Evolutionary conservation across 495 filamentous ascomycete species (phyloP).

Genomic region (Lophium mytilinum): DNA sequence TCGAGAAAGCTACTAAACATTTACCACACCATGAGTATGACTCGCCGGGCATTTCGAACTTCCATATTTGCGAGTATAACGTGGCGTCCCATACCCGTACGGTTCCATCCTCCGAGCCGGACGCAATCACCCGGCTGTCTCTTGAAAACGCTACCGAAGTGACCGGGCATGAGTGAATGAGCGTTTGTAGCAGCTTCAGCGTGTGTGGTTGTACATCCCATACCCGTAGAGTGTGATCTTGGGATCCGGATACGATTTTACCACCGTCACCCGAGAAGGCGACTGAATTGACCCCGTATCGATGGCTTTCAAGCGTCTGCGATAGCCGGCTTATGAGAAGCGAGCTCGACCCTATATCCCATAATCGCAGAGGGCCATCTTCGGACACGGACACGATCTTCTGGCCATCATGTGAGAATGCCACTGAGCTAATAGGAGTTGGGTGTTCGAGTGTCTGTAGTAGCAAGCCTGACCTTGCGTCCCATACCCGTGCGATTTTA

Average conservation of each 20-base stretch:
- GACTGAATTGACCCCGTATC: background rate
- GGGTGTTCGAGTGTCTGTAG: background rate
- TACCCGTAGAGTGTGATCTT: too few species aligned
- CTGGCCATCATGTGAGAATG: conserved; percentile 3
- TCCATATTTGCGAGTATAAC: background rate
- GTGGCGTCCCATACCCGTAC: background rate
- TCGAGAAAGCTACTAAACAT: too few species aligned
- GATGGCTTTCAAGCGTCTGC: conserved; percentile 5
- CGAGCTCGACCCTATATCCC: background rate
- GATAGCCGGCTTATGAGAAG: background rate
- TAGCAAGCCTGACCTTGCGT: background rate
- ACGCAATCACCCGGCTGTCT: background rate
- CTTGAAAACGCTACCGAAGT: background rate
- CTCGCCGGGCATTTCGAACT: too few species aligned
- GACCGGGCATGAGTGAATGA: background rate
- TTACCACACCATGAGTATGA: too few species aligned
- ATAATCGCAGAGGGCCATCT: background rate
- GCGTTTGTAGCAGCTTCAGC: background rate
- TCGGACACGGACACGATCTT: background rate
- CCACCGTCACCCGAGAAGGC: background rate
- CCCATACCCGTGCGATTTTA: background rate
- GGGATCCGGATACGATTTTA: background rate
- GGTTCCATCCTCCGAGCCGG: background rate
- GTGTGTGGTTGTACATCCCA: background rate
- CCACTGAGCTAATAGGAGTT: background rate